These are phyloP conservation scores for Suillus spraguei DNA, from an alignment of 768 basidiomycete genomes.

Conservation along the genomic window DNA sequence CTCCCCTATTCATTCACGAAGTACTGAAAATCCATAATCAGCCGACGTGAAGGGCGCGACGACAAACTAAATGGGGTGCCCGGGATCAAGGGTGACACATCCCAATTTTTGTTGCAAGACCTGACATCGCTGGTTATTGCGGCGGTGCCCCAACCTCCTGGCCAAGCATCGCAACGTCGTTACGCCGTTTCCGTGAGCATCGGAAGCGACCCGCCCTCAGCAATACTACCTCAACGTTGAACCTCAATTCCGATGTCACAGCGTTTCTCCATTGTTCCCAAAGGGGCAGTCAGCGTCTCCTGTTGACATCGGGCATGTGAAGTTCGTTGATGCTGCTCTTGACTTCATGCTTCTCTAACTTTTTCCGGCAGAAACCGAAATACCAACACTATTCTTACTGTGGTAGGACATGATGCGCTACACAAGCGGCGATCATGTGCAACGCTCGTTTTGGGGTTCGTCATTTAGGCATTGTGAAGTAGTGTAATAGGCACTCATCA, in stretches of 20 bases:
- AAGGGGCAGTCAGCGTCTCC: constrained; percentile 8
- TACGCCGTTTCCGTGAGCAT: constrained; percentile 11
- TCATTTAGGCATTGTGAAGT: too few species aligned
- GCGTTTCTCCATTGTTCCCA: constrained; percentile 12
- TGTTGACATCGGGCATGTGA: constrained; percentile 26
- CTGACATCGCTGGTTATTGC: constrained; percentile 27
- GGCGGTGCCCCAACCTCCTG: background rate
- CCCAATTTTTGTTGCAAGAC: constrained; percentile 35
- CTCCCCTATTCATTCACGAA: constrained; percentile 42
- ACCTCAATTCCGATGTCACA: background rate
- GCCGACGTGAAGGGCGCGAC: constrained; percentile 19
- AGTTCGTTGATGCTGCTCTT: constrained; percentile 19
- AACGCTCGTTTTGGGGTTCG: constrained; percentile 21
- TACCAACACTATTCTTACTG: constrained; percentile 62
- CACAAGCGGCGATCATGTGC: constrained; percentile 40
- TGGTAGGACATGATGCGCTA: constrained; percentile 67
- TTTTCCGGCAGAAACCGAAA: constrained; percentile 57
- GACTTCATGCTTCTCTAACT: constrained; percentile 9
- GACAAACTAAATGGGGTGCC: constrained; percentile 30
- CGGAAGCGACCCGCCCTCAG: constrained; percentile 1
- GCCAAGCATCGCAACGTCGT: constrained; percentile 7
- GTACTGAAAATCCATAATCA: background rate
- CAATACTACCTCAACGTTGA: background rate
- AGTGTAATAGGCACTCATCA: too few species aligned
- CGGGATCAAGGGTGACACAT: constrained; percentile 26